phyloP scores from a whole-genome alignment of 257 asterid species.

The Cruciata laevipes region DNA sequence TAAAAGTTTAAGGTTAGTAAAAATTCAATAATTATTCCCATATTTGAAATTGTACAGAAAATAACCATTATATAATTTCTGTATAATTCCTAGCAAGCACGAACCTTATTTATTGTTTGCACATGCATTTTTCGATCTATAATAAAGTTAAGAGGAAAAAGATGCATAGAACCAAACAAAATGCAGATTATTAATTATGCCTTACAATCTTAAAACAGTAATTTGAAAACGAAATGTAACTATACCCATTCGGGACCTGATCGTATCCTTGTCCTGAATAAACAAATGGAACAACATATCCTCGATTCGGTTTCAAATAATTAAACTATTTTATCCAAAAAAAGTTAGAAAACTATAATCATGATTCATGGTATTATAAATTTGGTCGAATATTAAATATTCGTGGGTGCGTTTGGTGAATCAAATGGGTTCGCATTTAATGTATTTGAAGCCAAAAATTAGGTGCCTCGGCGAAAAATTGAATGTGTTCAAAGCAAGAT shows the following conservation, averaged over 20 bases:
- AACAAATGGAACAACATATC: neutral
- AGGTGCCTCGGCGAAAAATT: neutral
- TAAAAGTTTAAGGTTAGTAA: too few relatives aligned
- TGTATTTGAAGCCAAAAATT: neutral
- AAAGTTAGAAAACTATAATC: neutral
- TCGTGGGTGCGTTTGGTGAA: neutral
- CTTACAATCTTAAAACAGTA: neutral
- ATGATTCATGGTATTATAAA: neutral
- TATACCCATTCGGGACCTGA: too few relatives aligned
- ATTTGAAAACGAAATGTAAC: neutral
- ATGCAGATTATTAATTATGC: neutral
- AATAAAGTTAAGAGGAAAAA: too few relatives aligned
- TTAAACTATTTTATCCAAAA: neutral
- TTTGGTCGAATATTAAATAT: neutral
- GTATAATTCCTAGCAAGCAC: too few relatives aligned
- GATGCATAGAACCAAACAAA: neutral
- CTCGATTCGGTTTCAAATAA: neutral
- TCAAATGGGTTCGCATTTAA: neutral
- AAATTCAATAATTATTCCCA: too few relatives aligned
- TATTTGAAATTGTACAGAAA: too few relatives aligned
- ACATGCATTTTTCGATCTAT: too few relatives aligned
- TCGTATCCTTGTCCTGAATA: neutral
- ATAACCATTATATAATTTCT: too few relatives aligned
- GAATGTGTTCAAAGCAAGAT: neutral
- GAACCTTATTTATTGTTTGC: too few relatives aligned